phyloP scores from a whole-genome alignment of 139 green algal species.

The Parachlorella kessleri region DNA sequence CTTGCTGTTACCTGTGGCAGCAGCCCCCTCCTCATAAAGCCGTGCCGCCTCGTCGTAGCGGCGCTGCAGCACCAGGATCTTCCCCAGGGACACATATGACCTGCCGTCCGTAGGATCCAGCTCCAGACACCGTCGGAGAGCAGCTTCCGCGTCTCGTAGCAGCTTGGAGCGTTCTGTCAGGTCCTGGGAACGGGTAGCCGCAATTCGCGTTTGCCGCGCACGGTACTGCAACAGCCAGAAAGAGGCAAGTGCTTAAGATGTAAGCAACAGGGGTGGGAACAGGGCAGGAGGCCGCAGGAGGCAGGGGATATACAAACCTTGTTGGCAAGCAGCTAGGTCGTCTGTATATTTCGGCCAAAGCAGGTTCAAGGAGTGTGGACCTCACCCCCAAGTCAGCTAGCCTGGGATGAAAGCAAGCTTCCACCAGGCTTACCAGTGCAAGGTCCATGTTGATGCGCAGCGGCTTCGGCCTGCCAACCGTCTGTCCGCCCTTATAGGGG shows the following conservation, averaged over 20 bases:
- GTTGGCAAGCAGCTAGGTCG: too few relatives aligned
- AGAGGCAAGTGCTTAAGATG: too few relatives aligned
- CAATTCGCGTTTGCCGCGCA: slow-evolving; percentile 49
- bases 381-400: too few relatives aligned
- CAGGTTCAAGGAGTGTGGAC: too few relatives aligned
- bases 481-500: neutral
- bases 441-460: slow-evolving; percentile 90
- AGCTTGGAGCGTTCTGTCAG: slow-evolving; percentile 34
- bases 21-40: slow-evolving; percentile 88
- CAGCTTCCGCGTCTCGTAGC: slow-evolving; percentile 56
- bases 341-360: too few relatives aligned
- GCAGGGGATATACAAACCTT: too few relatives aligned
- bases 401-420: too few relatives aligned
- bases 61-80: slow-evolving; percentile 73
- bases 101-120: slow-evolving; percentile 82
- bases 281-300: too few relatives aligned
- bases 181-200: slow-evolving; percentile 26
- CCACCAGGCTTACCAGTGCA: slow-evolving; percentile 51
- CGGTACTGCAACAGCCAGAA: slow-evolving; percentile 62
- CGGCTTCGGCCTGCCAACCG: slow-evolving; percentile 28
- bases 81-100: slow-evolving; percentile 92
- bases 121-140: slow-evolving; percentile 58
- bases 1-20: too few relatives aligned
- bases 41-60: slow-evolving; percentile 79
- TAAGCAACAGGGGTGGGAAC: too few relatives aligned